Percentiles rank a stretch among this genome's conserved stretches.
Evolutionary conservation across 441 rosid species (phyloP).

Genomic region (Kokia cookei): DNA sequence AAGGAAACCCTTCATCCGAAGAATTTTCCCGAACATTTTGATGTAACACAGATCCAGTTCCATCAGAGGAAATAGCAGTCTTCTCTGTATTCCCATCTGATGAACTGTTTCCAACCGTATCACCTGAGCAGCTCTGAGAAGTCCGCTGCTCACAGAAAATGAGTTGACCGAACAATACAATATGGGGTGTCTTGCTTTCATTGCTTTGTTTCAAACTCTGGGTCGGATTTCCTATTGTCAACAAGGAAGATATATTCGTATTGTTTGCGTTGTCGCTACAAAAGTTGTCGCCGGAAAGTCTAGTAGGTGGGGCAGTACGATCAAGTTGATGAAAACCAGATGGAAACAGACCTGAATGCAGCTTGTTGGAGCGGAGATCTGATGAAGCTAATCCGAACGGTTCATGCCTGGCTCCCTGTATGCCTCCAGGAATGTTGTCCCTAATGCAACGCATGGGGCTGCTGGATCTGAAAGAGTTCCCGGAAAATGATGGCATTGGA

Average conservation of each 20-base stretch:
- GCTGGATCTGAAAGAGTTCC: slow-evolving; percentile 49
- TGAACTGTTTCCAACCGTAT: slow-evolving; percentile 37
- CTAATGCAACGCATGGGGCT: slow-evolving; percentile 64
- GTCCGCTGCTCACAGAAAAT: slow-evolving; percentile 63
- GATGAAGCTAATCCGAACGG: slow-evolving; percentile 66
- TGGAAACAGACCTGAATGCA: slow-evolving; percentile 40
- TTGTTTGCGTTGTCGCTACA: slow-evolving; percentile 21
- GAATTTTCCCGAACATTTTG: slow-evolving; percentile 43
- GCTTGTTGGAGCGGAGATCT: slow-evolving; percentile 61
- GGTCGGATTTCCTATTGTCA: slow-evolving; percentile 45
- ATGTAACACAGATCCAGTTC: slow-evolving; percentile 40
- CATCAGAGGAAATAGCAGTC: slow-evolving; percentile 39
- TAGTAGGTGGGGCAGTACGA: slow-evolving; percentile 19
- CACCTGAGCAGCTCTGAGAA: slow-evolving; percentile 56
- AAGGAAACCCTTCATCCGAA: slow-evolving; percentile 55
- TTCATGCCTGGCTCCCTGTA: slow-evolving; percentile 99
- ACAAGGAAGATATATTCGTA: slow-evolving; percentile 50
- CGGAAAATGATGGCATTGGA: slow-evolving; percentile 55
- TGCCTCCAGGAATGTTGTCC: slow-evolving; percentile 90
- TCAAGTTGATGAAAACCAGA: slow-evolving; percentile 34
- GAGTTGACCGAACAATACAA: slow-evolving; percentile 78
- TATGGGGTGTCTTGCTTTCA: slow-evolving; percentile 52
- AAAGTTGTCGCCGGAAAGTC: slow-evolving; percentile 25
- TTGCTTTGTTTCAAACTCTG: slow-evolving; percentile 27
- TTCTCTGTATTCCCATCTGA: slow-evolving; percentile 39